These are phyloP conservation scores for Knufia petricola DNA, from an alignment of 2,329 filamentous ascomycete species.

Conservation along the genomic window DNA sequence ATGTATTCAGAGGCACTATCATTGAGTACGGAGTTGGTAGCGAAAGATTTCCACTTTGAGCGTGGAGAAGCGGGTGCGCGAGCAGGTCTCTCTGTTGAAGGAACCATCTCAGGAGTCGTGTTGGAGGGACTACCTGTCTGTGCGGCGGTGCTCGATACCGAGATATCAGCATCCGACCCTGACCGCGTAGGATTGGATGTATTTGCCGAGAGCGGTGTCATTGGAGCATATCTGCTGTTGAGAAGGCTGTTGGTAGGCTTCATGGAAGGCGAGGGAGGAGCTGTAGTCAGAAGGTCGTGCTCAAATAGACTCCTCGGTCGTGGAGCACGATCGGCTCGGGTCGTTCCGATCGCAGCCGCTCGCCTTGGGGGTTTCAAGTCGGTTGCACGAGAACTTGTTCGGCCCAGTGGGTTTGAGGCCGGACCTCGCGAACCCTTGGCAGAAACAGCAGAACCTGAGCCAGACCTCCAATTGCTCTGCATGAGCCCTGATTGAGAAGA, in stretches of 20 bases:
- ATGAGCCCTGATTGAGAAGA: background rate
- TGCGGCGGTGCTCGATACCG: background rate
- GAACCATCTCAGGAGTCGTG: background rate
- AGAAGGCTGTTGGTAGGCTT: background rate
- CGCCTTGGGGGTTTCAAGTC: background rate
- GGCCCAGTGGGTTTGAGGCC: background rate
- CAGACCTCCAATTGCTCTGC: background rate
- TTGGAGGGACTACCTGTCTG: background rate
- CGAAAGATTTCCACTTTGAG: background rate
- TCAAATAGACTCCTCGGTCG: background rate
- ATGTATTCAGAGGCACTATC: background rate
- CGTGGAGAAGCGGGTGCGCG: no score
- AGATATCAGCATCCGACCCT: background rate
- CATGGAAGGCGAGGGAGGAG: background rate
- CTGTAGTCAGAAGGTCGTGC: background rate
- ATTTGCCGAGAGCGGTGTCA: background rate
- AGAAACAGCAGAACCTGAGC: background rate
- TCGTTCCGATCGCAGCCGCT: background rate
- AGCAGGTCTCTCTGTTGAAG: background rate
- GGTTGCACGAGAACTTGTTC: background rate
- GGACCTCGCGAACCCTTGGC: background rate
- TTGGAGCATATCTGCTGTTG: conserved; percentile 3
- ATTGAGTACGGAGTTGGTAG: background rate
- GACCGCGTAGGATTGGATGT: background rate
- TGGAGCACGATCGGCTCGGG: background rate